Conservation (phyloP, 139 green algal genomes). For the Zygnema circumcarinatum region DNA sequence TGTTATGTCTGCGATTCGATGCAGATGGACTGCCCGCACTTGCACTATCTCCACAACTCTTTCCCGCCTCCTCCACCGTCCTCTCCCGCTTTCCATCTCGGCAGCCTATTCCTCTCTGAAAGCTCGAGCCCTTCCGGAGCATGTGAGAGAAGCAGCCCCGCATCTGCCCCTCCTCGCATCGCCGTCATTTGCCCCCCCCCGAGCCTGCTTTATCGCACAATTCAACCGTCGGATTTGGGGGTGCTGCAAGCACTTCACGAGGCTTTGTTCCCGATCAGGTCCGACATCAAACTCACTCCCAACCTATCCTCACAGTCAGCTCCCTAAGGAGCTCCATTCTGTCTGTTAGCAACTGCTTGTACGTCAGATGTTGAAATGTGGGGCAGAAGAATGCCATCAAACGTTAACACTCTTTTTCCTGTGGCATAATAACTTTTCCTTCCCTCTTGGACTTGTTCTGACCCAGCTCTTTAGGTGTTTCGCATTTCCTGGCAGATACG, state of each 20-base stretch:
- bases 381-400: too few species aligned
- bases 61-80: neutral
- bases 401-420: too few species aligned
- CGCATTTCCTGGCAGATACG: too few species aligned
- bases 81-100: neutral
- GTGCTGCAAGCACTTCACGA: neutral
- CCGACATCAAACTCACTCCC: neutral
- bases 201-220: neutral
- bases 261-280: conserved; percentile 19
- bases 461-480: too few species aligned
- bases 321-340: too few species aligned
- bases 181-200: neutral
- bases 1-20: too few species aligned
- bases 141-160: neutral
- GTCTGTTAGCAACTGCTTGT: too few species aligned
- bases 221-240: neutral
- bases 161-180: neutral
- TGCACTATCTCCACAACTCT: neutral
- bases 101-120: neutral
- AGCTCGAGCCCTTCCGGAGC: neutral
- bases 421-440: too few species aligned
- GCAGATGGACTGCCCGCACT: neutral
- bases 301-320: neutral
- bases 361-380: too few species aligned
- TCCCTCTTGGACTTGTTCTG: too few species aligned